These are phyloP conservation scores for Datisca glomerata DNA, from an alignment of 306 rosid species.

Conservation along the genomic window DNA sequence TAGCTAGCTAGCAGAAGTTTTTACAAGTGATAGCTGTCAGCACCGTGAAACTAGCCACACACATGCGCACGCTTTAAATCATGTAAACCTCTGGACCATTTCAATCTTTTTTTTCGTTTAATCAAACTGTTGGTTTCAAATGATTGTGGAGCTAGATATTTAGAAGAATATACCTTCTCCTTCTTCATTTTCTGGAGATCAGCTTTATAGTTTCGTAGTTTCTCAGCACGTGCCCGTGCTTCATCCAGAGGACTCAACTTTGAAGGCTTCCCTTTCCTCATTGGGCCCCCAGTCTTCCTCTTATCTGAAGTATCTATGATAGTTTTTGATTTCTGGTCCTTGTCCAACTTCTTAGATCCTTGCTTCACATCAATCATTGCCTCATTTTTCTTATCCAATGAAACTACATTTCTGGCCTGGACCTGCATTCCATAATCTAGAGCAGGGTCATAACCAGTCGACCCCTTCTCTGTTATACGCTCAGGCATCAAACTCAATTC, in stretches of 20 bases:
- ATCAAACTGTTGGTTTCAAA: too few relatives aligned
- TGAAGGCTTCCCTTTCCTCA: conserved; percentile 75
- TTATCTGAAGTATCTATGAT: conserved; percentile 40
- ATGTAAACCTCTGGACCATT: too few relatives aligned
- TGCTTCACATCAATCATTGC: conserved; percentile 28
- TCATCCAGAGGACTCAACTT: conserved; percentile 91
- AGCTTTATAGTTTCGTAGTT: conserved; percentile 73
- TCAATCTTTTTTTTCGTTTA: too few relatives aligned
- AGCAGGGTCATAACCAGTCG: conserved; percentile 70
- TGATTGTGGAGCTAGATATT: conserved; percentile 9
- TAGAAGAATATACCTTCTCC: conserved; percentile 57
- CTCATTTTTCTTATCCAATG: conserved; percentile 35
- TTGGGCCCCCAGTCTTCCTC: conserved; percentile 61
- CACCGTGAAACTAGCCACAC: neutral
- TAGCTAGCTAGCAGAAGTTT: neutral
- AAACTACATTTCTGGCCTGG: conserved; percentile 24
- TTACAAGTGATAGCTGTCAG: neutral
- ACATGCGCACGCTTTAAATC: conserved; percentile 2
- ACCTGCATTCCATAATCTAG: conserved; percentile 77
- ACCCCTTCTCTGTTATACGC: conserved; percentile 54
- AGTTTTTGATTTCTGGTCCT: conserved; percentile 51
- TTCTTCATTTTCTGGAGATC: conserved; percentile 96
- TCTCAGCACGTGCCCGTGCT: conserved; percentile 93
- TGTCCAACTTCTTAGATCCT: conserved; percentile 45
- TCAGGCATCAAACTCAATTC: conserved; percentile 76